Conservation (phyloP, 129 eudicot genomes). For the Pulicaria dysenterica region DNA sequence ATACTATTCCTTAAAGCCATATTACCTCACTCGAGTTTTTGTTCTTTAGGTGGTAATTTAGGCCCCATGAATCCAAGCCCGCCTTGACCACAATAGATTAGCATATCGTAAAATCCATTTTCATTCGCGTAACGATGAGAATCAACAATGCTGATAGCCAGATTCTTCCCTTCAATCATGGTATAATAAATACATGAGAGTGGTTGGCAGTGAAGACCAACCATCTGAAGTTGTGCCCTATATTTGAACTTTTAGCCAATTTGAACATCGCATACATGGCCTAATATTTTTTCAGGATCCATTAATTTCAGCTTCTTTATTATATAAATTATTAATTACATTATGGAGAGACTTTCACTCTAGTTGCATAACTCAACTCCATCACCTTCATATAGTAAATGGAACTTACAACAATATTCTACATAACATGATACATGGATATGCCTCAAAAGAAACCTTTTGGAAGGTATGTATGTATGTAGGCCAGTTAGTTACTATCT, state of each 20-base stretch:
- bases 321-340: no score
- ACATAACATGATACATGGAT: no score
- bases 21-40: constrained; percentile 45
- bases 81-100: constrained; percentile 60
- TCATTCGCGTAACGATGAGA: constrained; percentile 49
- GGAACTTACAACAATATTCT: no score
- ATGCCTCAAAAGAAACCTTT: no score
- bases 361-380: no score
- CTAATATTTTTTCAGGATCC: constrained; percentile 26
- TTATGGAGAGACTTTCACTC: no score
- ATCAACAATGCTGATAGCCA: constrained; percentile 58
- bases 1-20: constrained; percentile 50
- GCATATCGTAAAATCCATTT: constrained; percentile 23
- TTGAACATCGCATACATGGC: constrained; percentile 52
- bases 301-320: constrained; percentile 29
- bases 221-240: constrained; percentile 47
- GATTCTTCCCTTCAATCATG: constrained; percentile 31
- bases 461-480: no score
- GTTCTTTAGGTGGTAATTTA: constrained; percentile 35
- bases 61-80: constrained; percentile 23
- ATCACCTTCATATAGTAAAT: no score
- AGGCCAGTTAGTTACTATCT: no score
- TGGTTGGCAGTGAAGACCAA: constrained; percentile 57
- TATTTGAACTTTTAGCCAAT: constrained; percentile 48
- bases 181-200: constrained; percentile 48